Conservation (phyloP, 1,139 yeast genomes). For the Kazachstania sp. region DNA sequence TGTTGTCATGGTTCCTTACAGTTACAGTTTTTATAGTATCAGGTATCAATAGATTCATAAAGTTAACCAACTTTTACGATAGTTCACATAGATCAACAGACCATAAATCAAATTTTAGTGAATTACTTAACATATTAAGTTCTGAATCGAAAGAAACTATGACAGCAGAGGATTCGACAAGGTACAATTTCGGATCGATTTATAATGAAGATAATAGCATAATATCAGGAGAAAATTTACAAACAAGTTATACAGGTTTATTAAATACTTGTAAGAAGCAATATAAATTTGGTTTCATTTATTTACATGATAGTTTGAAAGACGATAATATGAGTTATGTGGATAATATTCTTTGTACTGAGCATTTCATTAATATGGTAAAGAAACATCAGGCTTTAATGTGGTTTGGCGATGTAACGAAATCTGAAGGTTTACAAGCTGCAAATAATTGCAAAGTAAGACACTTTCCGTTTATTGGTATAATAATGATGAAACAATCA, state of each 20-base stretch:
- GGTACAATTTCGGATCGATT: conserved; percentile 14
- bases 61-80: conserved; percentile 19
- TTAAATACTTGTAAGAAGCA: conserved; percentile 22
- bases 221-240: conserved; percentile 13
- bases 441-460: conserved; percentile 69
- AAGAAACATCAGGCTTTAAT: conserved; percentile 45
- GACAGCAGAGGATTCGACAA: not conserved
- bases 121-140: conserved; percentile 16
- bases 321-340: conserved; percentile 53
- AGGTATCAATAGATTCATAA: conserved; percentile 18
- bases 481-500: conserved; percentile 49
- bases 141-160: conserved; percentile 8
- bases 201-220: conserved; percentile 20
- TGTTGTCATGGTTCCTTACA: conserved; percentile 17
- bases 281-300: conserved; percentile 52
- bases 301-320: conserved; percentile 65
- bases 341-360: conserved; percentile 47
- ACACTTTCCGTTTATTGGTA: conserved; percentile 71
- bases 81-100: conserved; percentile 12
- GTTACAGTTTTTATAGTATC: conserved; percentile 10
- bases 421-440: conserved; percentile 74
- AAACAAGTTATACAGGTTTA: conserved; percentile 24
- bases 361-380: conserved; percentile 44
- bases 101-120: conserved; percentile 12
- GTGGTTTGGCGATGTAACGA: conserved; percentile 82